These are phyloP conservation scores for Carex cristatella DNA, from an alignment of 176 grass and related monocot species.

Conservation along the genomic window DNA sequence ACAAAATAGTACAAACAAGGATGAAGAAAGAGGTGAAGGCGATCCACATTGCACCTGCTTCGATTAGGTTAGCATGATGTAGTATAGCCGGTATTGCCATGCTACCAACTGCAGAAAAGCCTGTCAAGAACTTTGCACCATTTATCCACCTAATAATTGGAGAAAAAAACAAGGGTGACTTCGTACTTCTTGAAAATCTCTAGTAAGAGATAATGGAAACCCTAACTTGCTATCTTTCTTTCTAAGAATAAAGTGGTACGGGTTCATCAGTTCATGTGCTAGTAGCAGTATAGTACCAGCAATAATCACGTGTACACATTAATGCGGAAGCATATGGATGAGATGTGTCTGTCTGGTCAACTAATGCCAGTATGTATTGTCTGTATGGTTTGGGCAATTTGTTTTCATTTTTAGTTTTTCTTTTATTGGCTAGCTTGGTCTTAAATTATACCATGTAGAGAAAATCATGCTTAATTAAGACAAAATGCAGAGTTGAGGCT, in stretches of 20 bases:
- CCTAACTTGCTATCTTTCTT: background rate
- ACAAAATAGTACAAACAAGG: conserved; percentile 79
- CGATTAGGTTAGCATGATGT: conserved; percentile 81
- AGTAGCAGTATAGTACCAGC: background rate
- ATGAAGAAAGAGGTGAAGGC: conserved; percentile 98
- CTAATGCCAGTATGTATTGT: background rate
- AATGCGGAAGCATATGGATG: background rate
- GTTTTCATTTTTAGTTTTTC: background rate
- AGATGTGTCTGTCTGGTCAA: background rate
- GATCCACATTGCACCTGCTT: conserved; percentile 88
- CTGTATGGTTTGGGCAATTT: background rate
- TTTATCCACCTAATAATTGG: conserved; percentile 67
- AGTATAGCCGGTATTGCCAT: conserved; percentile 84
- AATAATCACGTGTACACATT: background rate
- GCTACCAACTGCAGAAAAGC: conserved; percentile 85
- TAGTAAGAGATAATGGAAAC: background rate
- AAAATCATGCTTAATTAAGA: background rate
- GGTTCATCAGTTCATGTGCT: background rate
- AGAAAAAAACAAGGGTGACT: background rate
- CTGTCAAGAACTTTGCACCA: conserved; percentile 86
- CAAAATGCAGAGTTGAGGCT: background rate
- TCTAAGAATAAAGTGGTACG: background rate
- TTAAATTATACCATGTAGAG: background rate
- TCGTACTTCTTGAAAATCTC: background rate
- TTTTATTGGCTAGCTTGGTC: background rate